Conservation (phyloP, 1,139 yeast species). For the Blastobotrys ciferrii region DNA sequence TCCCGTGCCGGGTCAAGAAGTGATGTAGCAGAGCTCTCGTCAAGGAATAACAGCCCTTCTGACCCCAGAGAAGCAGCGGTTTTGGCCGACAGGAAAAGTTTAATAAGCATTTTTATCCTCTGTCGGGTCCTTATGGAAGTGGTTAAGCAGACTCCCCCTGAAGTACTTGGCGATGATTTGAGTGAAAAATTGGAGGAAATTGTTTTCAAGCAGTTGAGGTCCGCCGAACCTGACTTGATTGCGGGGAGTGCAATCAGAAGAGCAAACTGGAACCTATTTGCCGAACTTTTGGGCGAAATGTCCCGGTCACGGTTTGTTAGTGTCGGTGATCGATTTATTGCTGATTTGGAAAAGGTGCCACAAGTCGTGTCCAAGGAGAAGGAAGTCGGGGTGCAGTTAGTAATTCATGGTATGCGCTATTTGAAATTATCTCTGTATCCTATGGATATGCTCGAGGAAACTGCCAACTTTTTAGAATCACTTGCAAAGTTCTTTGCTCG, state of each 20-base stretch:
- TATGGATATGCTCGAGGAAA: conserved; percentile 83
- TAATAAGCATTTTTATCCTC: conserved; percentile 84
- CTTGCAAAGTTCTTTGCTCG: conserved; percentile 76
- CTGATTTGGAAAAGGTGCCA: conserved; percentile 84
- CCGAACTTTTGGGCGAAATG: conserved; percentile 87
- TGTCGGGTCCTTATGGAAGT: conserved; percentile 93
- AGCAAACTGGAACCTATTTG: conserved; percentile 92
- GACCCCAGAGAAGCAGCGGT: conserved; percentile 68
- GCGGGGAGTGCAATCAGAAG: conserved; percentile 71
- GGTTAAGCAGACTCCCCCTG: conserved; percentile 78
- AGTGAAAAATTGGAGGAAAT: conserved; percentile 88
- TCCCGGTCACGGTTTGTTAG: conserved; percentile 76
- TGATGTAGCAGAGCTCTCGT: conserved; percentile 16
- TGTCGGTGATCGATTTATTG: conserved; percentile 91
- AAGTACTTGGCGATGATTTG: conserved; percentile 71
- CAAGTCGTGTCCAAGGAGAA: conserved; percentile 49
- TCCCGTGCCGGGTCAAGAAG: conserved; percentile 16
- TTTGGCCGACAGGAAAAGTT: conserved; percentile 81
- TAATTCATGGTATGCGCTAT: conserved; percentile 90
- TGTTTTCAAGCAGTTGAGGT: conserved; percentile 82
- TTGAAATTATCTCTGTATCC: conserved; percentile 76
- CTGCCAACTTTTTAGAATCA: conserved; percentile 84
- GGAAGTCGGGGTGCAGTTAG: conserved; percentile 69
- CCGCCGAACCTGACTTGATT: conserved; percentile 75
- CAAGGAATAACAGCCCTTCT: conserved; percentile 29